Evolutionary conservation across 352 stramenopile genomes (phyloP).

Genomic region (Globisporangium radiosum): DNA sequence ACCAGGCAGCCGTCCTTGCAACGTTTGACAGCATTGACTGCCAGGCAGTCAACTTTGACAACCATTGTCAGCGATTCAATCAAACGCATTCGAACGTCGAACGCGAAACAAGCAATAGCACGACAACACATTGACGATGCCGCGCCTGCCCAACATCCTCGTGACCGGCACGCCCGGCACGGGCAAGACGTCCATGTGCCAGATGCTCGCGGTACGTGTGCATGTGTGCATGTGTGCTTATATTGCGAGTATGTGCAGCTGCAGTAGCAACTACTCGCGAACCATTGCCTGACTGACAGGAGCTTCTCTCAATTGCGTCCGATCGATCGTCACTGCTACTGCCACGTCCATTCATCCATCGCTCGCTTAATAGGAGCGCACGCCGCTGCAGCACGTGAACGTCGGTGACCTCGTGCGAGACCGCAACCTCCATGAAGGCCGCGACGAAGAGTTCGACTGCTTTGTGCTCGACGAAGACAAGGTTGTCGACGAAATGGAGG

Average conservation of each 20-base stretch:
- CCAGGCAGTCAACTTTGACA: no score
- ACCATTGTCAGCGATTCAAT: no score
- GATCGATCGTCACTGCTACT: not conserved
- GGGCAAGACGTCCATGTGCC: slow-evolving; percentile 92
- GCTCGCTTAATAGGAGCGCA: slow-evolving; percentile 46
- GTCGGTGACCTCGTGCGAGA: slow-evolving; percentile 92
- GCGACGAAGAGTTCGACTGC: slow-evolving; percentile 94
- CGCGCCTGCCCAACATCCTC: slow-evolving; percentile 92
- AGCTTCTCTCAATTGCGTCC: not conserved
- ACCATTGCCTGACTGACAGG: not conserved
- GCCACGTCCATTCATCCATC: not conserved
- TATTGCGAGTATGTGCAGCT: not conserved
- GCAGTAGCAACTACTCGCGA: not conserved
- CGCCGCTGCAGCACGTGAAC: slow-evolving; percentile 90
- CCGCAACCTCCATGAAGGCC: slow-evolving; percentile 66
- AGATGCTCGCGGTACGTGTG: slow-evolving; percentile 77
- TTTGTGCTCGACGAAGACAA: slow-evolving; percentile 97
- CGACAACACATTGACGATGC: slow-evolving; percentile 17
- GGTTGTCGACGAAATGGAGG: slow-evolving; percentile 94
- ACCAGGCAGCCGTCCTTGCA: no score
- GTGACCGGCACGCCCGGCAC: slow-evolving; percentile 96
- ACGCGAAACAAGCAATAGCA: not conserved
- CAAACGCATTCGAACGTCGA: no score
- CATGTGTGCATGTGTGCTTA: not conserved
- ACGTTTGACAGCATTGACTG: no score